These are phyloP conservation scores for Neurospora sp. DNA, from an alignment of 495 filamentous ascomycete species.

Conservation along the genomic window DNA sequence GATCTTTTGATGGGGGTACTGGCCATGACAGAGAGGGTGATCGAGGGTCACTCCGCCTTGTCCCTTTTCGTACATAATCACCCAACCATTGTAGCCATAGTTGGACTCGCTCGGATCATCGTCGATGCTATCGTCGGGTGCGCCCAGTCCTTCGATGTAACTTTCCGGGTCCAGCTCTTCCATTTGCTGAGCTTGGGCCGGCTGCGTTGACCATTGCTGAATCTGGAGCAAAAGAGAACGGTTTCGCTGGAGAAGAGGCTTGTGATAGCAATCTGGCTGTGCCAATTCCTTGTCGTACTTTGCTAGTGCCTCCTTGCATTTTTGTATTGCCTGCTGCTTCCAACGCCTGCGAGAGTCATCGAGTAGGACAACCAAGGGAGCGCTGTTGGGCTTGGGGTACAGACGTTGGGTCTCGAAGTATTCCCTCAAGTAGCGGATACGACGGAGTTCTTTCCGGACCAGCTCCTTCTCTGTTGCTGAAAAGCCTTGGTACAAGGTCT, in stretches of 20 bases:
- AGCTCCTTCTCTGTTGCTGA: conserved; percentile 12
- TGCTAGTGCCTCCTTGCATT: conserved; percentile 8
- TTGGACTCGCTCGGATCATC: conserved; percentile 13
- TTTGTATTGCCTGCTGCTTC: conserved; percentile 3
- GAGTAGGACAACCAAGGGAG: conserved; percentile 6
- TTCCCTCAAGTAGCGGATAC: conserved; percentile 14
- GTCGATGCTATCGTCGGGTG: conserved; percentile 11
- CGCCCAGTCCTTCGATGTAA: conserved; percentile 12
- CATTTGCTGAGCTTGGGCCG: conserved; percentile 3
- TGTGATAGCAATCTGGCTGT: conserved; percentile 1
- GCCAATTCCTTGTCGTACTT: conserved; percentile 7
- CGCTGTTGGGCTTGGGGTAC: conserved; percentile 2
- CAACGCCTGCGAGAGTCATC: conserved; percentile 11
- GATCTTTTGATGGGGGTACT: conserved; percentile 21
- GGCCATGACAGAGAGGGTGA: conserved; percentile 13
- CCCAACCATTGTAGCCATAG: conserved; percentile 22
- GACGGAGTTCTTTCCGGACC: conserved; percentile 16
- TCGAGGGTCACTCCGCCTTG: conserved; percentile 14
- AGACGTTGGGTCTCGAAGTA: conserved; percentile 14
- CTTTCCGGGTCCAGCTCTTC: conserved; percentile 5
- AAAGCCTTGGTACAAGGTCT: conserved; percentile 12
- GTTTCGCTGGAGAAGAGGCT: conserved; percentile 3
- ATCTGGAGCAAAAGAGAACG: conserved; percentile 13
- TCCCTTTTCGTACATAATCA: conserved; percentile 15
- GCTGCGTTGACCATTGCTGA: conserved; percentile 10